Evolutionary conservation across 371 early-diverging fungal genomes (phyloP), one percentile per base, ranked within the genome.

Genomic region (Gilbertella persicaria): DNA sequence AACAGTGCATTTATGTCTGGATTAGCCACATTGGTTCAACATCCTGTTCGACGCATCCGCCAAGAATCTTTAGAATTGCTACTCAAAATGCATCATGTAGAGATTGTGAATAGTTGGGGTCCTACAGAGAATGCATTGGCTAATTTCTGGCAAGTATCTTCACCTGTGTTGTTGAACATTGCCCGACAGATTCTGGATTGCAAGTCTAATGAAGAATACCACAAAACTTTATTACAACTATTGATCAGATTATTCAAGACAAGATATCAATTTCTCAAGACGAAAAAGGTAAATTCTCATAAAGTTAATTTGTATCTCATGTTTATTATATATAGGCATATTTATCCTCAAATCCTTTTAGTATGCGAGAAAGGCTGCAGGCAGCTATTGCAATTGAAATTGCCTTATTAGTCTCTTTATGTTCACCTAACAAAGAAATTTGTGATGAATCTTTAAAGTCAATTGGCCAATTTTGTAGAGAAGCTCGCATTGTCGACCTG

Each of bases 351-450:
- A 12, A 6, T 33, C 28, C 28, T 28, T 63, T 79, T 5, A 78
- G 80, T 38, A 73, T 77, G 8, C 79, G 80, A 5, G 91, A 92
- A 56, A 64, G 90, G 25, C 61, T 86, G 14, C 81, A 84, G 28
- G 86, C 92, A 8, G 78, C 79, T 30, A 81, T 89, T 6, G 84
- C 89, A 4, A 61, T 92, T 35, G 94, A 94, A 62, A 83, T 88
- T 23, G 82, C 89, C 4, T 69, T 92, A 14, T 65, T 91, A 6
- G 84, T 92, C 7, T 72, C 86, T 17, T 61, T 92, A 19, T 90
- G 91, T 53, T 87, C 84, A 9, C 66, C 89, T 0, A 86, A 87
- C 30, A 77, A 84, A n/a, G 90, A 87, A 24, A 76, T 90, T 17
- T 80, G 84, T 47, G 76, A 80, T 0, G 75, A 79, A 50, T 76